Evolutionary conservation across 768 basidiomycete genomes (phyloP).

Genomic region (Cytidiella melzeri): DNA sequence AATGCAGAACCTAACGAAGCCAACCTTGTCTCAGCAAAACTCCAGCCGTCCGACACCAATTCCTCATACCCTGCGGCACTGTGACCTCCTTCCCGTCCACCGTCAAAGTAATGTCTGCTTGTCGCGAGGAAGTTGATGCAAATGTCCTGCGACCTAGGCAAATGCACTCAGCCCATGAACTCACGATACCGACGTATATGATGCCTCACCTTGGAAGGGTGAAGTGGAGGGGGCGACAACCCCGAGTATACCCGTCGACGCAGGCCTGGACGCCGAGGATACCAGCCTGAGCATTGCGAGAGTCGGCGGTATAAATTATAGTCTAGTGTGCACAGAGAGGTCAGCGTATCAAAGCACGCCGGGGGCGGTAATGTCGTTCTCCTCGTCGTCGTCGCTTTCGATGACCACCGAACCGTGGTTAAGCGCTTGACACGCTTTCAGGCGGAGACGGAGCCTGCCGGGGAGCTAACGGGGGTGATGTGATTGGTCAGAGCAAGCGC

Average conservation of each 20-base stretch:
- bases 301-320: constrained; percentile 2
- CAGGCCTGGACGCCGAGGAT: constrained; percentile 45
- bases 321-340: constrained; percentile 2
- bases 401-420: constrained; percentile 10
- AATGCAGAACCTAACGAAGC: constrained; percentile 72
- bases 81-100: constrained; percentile 97
- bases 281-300: constrained; percentile 63
- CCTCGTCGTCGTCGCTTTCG: constrained; percentile 9
- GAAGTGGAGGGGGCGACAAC: constrained; percentile 43
- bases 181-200: neutral
- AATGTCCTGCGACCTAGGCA: constrained; percentile 52
- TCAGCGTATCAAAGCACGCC: constrained; percentile 14
- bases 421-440: constrained; percentile 7
- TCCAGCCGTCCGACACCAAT: constrained; percentile 1
- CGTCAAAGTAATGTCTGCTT: constrained; percentile 84
- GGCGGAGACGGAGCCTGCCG: constrained; percentile 9
- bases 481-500: constrained; percentile 7
- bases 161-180: neutral
- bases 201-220: constrained; percentile 27
- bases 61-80: constrained; percentile 76
- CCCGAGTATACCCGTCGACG: constrained; percentile 65
- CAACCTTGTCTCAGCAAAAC: constrained; percentile 9
- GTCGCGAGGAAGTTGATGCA: constrained; percentile 57
- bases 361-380: neutral
- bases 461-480: constrained; percentile 10